A percentile compares a stretch with the other conserved stretches of the same genome.
phyloP scores from a whole-genome alignment of 495 filamentous ascomycete genomes.

The Pseudevernia furfuracea region DNA sequence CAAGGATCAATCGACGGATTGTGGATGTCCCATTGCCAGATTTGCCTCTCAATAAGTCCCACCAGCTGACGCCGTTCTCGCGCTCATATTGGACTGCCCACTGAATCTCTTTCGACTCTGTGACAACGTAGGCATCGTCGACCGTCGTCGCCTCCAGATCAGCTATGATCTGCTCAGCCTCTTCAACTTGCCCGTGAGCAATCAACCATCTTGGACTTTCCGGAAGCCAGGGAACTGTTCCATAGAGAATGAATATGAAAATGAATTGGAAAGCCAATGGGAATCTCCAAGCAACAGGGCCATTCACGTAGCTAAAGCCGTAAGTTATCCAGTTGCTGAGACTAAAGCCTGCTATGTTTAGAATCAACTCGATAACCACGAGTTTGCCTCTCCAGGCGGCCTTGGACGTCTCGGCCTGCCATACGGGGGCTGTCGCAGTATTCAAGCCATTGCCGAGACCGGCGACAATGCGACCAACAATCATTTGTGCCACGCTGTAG shows the following conservation, averaged over 20 bases:
- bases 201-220: conserved; percentile 51
- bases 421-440: conserved; percentile 55
- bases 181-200: conserved; percentile 36
- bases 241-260: conserved; percentile 47
- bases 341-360: conserved; percentile 53
- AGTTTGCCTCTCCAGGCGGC: conserved; percentile 52
- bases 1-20: conserved; percentile 43
- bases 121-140: conserved; percentile 41
- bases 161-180: conserved; percentile 44
- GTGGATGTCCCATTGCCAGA: conserved; percentile 38
- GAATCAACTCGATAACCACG: conserved; percentile 52
- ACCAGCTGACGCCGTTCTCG: conserved; percentile 41
- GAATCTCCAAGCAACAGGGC: conserved; percentile 46
- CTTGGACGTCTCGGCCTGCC: conserved; percentile 57
- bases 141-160: conserved; percentile 40
- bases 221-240: conserved; percentile 47
- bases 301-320: conserved; percentile 43
- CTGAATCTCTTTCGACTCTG: conserved; percentile 42
- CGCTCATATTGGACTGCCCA: conserved; percentile 43
- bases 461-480: conserved; percentile 54
- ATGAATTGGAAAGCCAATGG: conserved; percentile 53
- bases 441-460: conserved; percentile 61
- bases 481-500: conserved; percentile 54
- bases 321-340: conserved; percentile 52
- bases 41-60: conserved; percentile 39